Conservation (phyloP, 2,329 filamentous ascomycete species). For the Bertia moriformis region DNA sequence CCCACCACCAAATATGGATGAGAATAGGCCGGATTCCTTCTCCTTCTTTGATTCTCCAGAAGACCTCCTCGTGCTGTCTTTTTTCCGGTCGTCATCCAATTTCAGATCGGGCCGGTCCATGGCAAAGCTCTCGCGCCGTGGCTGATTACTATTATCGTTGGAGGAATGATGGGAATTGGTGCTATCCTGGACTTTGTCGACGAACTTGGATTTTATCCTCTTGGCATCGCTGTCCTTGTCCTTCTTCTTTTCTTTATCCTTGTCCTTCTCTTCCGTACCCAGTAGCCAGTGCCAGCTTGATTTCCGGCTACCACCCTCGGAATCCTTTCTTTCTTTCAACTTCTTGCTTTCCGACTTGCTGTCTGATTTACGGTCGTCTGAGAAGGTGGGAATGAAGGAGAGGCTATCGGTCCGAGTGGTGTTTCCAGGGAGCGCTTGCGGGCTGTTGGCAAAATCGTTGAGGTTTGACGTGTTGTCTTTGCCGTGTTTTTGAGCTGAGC, state of each 20-base stretch:
- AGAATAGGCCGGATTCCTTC: slow-evolving; percentile 50
- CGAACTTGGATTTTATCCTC: slow-evolving; percentile 33
- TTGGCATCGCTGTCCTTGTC: slow-evolving; percentile 31
- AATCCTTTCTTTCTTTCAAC: slow-evolving; percentile 40
- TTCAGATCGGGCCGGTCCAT: slow-evolving; percentile 45
- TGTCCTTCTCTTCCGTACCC: slow-evolving; percentile 47
- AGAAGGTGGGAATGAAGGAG: slow-evolving; percentile 46
- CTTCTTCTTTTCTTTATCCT: slow-evolving; percentile 27
- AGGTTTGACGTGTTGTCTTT: slow-evolving; percentile 27
- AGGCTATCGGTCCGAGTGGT: slow-evolving; percentile 44
- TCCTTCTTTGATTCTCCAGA: slow-evolving; percentile 46
- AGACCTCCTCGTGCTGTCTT: slow-evolving; percentile 41
- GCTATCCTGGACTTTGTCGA: slow-evolving; percentile 34
- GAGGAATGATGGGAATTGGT: slow-evolving; percentile 52
- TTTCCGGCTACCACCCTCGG: slow-evolving; percentile 18
- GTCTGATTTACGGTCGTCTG: slow-evolving; percentile 16
- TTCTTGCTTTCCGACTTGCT: slow-evolving; percentile 19
- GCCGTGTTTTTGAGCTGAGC: background rate
- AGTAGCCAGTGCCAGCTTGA: slow-evolving; percentile 43
- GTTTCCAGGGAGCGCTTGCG: slow-evolving; percentile 45
- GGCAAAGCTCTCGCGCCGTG: slow-evolving; percentile 44
- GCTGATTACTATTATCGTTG: background rate
- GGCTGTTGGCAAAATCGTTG: slow-evolving; percentile 43
- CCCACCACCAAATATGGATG: slow-evolving; percentile 54
- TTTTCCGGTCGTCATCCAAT: slow-evolving; percentile 50